phyloP scores from a whole-genome alignment of 1,284 basidiomycete genomes.

The Trametes versicolor region DNA sequence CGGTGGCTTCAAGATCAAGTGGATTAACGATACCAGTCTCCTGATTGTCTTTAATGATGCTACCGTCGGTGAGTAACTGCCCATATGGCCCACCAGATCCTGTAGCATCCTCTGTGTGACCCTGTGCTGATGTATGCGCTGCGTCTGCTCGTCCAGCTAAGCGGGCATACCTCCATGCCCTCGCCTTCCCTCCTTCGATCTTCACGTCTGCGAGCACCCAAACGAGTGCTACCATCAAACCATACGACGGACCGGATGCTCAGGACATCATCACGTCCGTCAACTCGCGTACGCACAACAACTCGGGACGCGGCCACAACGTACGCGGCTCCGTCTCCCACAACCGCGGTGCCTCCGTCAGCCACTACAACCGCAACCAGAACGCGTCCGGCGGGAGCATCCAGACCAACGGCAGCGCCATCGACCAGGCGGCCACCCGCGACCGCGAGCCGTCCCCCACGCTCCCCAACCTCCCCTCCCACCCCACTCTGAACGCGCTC shows the following conservation, averaged over 20 bases:
- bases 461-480: conserved; percentile 79
- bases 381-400: conserved; percentile 49
- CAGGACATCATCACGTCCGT: conserved; percentile 91
- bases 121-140: conserved; percentile 24
- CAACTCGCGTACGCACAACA: conserved; percentile 75
- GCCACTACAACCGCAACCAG: conserved; percentile 71
- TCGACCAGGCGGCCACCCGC: conserved; percentile 54
- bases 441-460: conserved; percentile 80
- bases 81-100: background rate
- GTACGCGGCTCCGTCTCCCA: conserved; percentile 55
- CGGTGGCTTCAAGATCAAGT: conserved; percentile 99
- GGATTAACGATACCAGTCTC: conserved; percentile 96
- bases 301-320: conserved; percentile 71
- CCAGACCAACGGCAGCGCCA: conserved; percentile 51
- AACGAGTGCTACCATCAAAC: conserved; percentile 71
- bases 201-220: conserved; percentile 68
- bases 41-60: conserved; percentile 94
- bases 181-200: conserved; percentile 84
- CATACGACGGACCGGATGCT: conserved; percentile 96
- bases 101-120: background rate
- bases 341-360: conserved; percentile 56
- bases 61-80: conserved; percentile 70
- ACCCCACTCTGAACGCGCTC: conserved; percentile 83
- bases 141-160: conserved; percentile 64
- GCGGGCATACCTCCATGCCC: conserved; percentile 90